These are phyloP conservation scores for Vanrija pseudolonga DNA, from an alignment of 1,284 basidiomycete species.

Conservation along the genomic window DNA sequence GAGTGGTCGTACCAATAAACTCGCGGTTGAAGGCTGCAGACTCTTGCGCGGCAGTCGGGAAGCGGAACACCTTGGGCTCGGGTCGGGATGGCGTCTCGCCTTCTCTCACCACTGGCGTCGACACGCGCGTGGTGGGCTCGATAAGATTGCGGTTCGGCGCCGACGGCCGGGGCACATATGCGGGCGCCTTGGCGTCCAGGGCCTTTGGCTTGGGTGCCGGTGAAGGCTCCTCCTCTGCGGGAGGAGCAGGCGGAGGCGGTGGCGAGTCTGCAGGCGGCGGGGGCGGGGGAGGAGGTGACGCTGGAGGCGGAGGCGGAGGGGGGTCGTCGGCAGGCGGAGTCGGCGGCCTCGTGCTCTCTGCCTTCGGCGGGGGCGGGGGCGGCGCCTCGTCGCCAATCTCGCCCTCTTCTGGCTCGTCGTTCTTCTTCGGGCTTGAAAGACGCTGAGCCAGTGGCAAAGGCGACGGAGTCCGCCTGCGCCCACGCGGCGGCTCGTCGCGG, in stretches of 20 bases:
- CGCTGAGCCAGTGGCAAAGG: neutral
- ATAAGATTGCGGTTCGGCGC: constrained; percentile 39
- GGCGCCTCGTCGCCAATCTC: constrained; percentile 7
- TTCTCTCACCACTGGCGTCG: constrained; percentile 11
- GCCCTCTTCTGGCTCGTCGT: constrained; percentile 4
- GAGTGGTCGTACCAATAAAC: constrained; percentile 71
- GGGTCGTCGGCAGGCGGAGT: constrained; percentile 39
- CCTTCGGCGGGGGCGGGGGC: neutral
- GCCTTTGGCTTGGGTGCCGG: constrained; percentile 12
- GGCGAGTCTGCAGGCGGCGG: constrained; percentile 34
- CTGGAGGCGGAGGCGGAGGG: constrained; percentile 33
- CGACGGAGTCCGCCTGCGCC: neutral
- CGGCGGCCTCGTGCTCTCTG: neutral
- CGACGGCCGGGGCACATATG: constrained; percentile 15
- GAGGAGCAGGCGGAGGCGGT: neutral
- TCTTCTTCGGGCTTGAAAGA: neutral
- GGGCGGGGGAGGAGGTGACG: constrained; percentile 19
- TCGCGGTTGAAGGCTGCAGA: constrained; percentile 60
- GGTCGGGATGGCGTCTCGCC: constrained; percentile 4
- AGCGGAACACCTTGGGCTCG: constrained; percentile 29
- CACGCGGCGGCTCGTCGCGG: neutral
- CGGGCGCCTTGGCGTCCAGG: constrained; percentile 18
- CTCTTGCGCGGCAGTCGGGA: constrained; percentile 64
- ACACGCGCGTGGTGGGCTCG: constrained; percentile 25
- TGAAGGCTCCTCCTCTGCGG: constrained; percentile 31